These are phyloP conservation scores for Dipteronia sinensis DNA, from an alignment of 345 rosid species.

Conservation along the genomic window DNA sequence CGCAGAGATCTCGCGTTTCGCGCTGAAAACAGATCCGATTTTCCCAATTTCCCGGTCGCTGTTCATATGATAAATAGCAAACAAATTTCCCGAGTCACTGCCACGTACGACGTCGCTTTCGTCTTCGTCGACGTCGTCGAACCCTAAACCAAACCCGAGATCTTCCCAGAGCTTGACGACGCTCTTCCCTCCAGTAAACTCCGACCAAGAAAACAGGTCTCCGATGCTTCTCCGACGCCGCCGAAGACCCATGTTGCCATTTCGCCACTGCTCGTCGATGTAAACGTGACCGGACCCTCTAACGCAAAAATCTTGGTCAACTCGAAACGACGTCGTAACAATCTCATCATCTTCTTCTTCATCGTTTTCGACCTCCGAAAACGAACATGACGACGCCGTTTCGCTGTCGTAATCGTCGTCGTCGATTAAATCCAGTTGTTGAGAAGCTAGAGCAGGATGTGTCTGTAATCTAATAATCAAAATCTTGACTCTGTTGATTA, in stretches of 20 bases:
- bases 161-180: conserved; percentile 71
- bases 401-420: conserved; percentile 38
- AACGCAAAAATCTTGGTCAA: conserved; percentile 44
- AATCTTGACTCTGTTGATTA: conserved; percentile 44
- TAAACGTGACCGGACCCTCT: conserved; percentile 37
- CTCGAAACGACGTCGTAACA: conserved; percentile 9
- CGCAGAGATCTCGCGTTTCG: conserved; percentile 22
- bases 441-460: conserved; percentile 24
- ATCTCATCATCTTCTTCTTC: conserved; percentile 15
- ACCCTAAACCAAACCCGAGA: conserved; percentile 41
- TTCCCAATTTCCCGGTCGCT: conserved; percentile 7
- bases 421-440: conserved; percentile 20
- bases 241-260: conserved; percentile 26
- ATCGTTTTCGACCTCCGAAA: conserved; percentile 32
- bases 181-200: conserved; percentile 44
- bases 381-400: conserved; percentile 37
- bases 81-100: neutral
- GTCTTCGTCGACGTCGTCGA: conserved; percentile 18
- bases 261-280: conserved; percentile 25
- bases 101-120: neutral
- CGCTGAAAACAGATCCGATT: conserved; percentile 24
- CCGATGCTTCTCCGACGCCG: conserved; percentile 51
- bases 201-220: conserved; percentile 44
- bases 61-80: conserved; percentile 19
- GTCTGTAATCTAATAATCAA: conserved; percentile 39